Conservation (phyloP, 139 green algal genomes). For the Tetratostichococcus sp. region DNA sequence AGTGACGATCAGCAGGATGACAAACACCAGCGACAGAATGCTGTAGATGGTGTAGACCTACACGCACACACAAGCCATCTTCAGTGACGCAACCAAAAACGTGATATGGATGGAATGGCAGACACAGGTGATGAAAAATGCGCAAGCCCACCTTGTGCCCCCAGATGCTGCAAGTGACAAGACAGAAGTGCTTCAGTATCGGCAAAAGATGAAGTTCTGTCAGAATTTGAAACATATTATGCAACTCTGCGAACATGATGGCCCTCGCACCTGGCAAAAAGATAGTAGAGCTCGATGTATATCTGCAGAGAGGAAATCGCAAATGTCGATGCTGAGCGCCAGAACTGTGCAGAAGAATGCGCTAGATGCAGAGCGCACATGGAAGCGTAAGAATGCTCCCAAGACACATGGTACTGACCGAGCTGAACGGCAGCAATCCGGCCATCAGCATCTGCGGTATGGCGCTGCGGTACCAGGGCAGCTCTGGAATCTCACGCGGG, state of each 20-base stretch:
- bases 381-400: too few species aligned
- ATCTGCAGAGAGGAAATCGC: slow-evolving; percentile 92
- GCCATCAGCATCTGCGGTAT: slow-evolving; percentile 86
- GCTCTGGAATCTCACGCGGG: slow-evolving; percentile 57
- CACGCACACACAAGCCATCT: too few species aligned
- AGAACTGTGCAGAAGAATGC: slow-evolving; percentile 49
- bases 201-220: too few species aligned
- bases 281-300: slow-evolving; percentile 97
- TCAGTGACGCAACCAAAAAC: too few species aligned
- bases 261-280: slow-evolving; percentile 62
- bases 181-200: too few species aligned
- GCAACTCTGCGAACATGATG: too few species aligned
- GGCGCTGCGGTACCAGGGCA: slow-evolving; percentile 81
- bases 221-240: too few species aligned
- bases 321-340: too few species aligned
- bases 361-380: neutral
- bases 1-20: slow-evolving; percentile 88
- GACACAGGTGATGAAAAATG: neutral
- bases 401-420: too few species aligned
- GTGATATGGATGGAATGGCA: neutral
- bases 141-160: slow-evolving; percentile 82
- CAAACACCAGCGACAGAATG: slow-evolving; percentile 90
- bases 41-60: slow-evolving; percentile 86
- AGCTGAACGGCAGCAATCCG: neutral
- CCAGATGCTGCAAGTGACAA: slow-evolving; percentile 58